A percentile compares a stretch with the other conserved stretches of the same genome.
These are phyloP conservation scores for Tetrahymena malaccensis DNA, from an alignment of 73 alveolate species.

Conservation along the genomic window DNA sequence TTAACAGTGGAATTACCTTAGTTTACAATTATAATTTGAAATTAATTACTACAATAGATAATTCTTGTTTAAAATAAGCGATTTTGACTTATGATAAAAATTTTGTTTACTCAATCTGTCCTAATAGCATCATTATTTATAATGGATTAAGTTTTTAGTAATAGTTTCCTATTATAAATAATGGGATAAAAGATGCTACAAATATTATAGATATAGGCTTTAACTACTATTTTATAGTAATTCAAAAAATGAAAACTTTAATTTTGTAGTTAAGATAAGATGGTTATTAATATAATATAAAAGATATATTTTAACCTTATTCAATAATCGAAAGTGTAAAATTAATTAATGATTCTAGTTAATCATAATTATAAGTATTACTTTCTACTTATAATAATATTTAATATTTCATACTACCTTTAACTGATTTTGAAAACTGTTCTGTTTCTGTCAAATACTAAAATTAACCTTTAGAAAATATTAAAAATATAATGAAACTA, in stretches of 20 bases:
- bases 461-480: too few relatives aligned
- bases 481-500: too few relatives aligned
- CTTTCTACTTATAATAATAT: too few relatives aligned
- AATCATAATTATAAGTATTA: too few relatives aligned
- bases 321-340: too few relatives aligned
- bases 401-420: too few relatives aligned
- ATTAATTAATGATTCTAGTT: too few relatives aligned
- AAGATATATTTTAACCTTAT: too few relatives aligned
- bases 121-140: not conserved
- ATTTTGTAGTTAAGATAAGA: too few relatives aligned
- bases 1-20: not conserved
- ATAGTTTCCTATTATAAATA: not conserved
- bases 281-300: too few relatives aligned
- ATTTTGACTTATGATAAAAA: not conserved
- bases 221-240: not conserved
- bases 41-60: not conserved
- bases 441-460: too few relatives aligned
- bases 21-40: not conserved
- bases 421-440: too few relatives aligned
- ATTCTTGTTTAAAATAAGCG: not conserved
- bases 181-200: not conserved
- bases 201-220: not conserved
- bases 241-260: not conserved
- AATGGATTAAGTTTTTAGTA: not conserved
- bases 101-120: not conserved